Evolutionary conservation across 1,284 basidiomycete species (phyloP), one percentile per base, ranked within the genome.

Genomic region (Boletellus deceptivus): DNA sequence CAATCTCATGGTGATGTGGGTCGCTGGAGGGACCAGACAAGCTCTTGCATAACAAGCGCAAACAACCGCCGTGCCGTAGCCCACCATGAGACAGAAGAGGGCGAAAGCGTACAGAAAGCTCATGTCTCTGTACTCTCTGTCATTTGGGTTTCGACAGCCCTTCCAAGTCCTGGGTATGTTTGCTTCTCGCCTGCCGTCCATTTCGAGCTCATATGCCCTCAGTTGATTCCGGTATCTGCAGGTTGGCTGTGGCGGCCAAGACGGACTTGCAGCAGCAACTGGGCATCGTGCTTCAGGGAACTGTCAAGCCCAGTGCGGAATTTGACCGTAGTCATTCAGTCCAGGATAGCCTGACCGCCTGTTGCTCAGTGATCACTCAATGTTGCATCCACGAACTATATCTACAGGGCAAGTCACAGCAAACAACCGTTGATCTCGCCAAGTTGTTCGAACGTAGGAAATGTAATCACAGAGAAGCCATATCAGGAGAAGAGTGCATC

Each of bases 341-440:
- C 50, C 39, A 51, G 48, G 43, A 49, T 63, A 68, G 59, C 69
- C 55, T 66, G 52, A 58, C 60, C 61, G 67, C 43, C 65, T 57
- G 76, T 75, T 71, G 69, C 62, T 54, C 65, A 96, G 93, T 98
- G 93, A 96, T 98, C 68, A 96, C 94, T 0, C 94, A 97, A 68
- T 98, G 94, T 67, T 93, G 88, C 65, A 91, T 98, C 47, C 85
- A 93, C 58, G 89, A 92, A 62, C 76, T 98, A 2, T 98, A 97
- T 70, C 76, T 89, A 2, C 79, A 86, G 52, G 92, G 91, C 16
- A 81, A 79, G 52, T 66, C 76, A 4, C 77, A 79, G 29, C 92
- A 96, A 63, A 70, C 77, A 1, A 82, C 84, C 1, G 86, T 93
- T 0, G 88, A 96, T 63, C 77, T 97, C 39, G 95, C 96, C 1